A percentile compares a stretch with the other conserved stretches of the same genome.
These are phyloP conservation scores for Pistacia integerrima DNA, from an alignment of 345 rosid species.

Conservation along the genomic window DNA sequence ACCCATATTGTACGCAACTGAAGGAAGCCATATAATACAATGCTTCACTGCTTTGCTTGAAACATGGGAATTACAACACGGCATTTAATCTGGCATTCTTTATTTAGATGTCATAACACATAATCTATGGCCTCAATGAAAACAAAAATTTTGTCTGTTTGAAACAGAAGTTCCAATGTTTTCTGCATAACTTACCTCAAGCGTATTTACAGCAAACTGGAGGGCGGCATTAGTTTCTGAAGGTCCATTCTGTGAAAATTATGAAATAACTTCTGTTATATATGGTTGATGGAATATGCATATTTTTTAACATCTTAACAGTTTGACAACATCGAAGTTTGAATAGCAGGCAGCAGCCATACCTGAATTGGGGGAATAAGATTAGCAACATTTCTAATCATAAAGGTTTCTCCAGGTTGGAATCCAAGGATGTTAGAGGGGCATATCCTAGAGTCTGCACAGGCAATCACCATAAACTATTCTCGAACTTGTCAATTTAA, in stretches of 20 bases:
- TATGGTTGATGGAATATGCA: background rate
- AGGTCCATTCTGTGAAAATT: slow-evolving; percentile 63
- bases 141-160: background rate
- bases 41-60: background rate
- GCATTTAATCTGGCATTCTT: background rate
- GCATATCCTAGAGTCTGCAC: slow-evolving; percentile 95
- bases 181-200: slow-evolving; percentile 48
- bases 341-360: background rate
- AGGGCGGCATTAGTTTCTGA: slow-evolving; percentile 96
- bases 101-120: background rate
- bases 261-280: background rate
- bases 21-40: background rate
- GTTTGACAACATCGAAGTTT: background rate
- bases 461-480: slow-evolving; percentile 93
- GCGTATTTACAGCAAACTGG: slow-evolving; percentile 81
- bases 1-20: background rate
- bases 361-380: slow-evolving; percentile 85
- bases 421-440: slow-evolving; percentile 86
- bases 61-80: background rate
- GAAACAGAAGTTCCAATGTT: background rate
- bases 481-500: slow-evolving; percentile 34
- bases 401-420: slow-evolving; percentile 94
- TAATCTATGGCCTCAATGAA: background rate
- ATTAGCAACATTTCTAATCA: slow-evolving; percentile 88
- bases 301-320: background rate